Evolutionary conservation across 148 eudicot genomes (phyloP), one percentile per base, ranked within the genome.

Genomic region (Vaccinium myrtillus): DNA sequence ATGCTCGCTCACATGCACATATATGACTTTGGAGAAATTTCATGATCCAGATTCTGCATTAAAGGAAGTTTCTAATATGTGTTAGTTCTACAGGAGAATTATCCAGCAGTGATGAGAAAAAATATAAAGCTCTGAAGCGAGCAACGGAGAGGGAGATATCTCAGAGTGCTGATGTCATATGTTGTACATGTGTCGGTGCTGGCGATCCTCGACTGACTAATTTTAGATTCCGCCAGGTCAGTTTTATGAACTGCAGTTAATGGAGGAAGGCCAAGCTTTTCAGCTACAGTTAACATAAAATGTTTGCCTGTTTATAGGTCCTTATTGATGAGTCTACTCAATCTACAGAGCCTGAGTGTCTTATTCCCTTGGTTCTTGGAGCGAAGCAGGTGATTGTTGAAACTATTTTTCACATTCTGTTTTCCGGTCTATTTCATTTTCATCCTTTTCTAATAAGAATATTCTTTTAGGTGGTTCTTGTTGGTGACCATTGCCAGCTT

Each of bases 121-220:
- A 97, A 79, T 97, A 97, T 86, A 97, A 97, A 90, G 90, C 98
- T 63, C 87, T 97, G 85, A 97, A 97, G 87, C 92, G 99, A 81
- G 98, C 98, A 90, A 97, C 99, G 21, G 99, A 97, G 91, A 93
- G 98, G 91, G 99, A 97, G 89, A 97, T 97, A 87, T 88, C 99
- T 87, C 99, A 97, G 87, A 97, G 99, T 92, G 99, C 99, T 86
- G 99, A 97, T 89, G 99, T 97, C 70, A 95, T 97, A 83, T 97
- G 99, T 59, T 95, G 99, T 83, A 97, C 99, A 50, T 97, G 99
- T 87, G 99, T 97, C 86, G 98, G 99, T 81, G 99, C 99, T 87
- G 98, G 98, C 54, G 99, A 97, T 89, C 98, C 99, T 78, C 94
- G 99, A 14, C 91, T 97, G 85, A 87, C 98, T 84, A 97, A 97